These are phyloP conservation scores for Tolypocladium sp. DNA, from an alignment of 2,329 filamentous ascomycete genomes.

Conservation along the genomic window DNA sequence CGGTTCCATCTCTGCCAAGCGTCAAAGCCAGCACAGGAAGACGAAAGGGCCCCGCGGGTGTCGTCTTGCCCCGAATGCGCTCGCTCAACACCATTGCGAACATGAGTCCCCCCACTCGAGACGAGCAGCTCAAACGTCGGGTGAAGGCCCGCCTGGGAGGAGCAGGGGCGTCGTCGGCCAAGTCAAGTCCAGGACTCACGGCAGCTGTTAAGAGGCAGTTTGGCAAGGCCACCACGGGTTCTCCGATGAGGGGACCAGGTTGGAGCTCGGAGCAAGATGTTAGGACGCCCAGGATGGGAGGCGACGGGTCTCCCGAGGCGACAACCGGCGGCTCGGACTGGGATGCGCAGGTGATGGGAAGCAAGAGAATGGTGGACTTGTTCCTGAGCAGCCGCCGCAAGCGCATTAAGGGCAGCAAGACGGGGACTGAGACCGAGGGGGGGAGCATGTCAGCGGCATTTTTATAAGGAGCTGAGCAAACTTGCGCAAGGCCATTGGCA, in stretches of 20 bases:
- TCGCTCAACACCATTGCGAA: constrained; percentile 15
- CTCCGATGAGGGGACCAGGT: not conserved
- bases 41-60: not conserved
- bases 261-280: not conserved
- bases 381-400: constrained; percentile 41
- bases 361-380: constrained; percentile 43
- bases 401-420: constrained; percentile 25
- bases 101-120: constrained; percentile 5
- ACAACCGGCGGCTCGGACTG: constrained; percentile 4
- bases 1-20: constrained; percentile 15
- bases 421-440: constrained; percentile 11
- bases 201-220: constrained; percentile 7
- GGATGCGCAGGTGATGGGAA: constrained; percentile 29
- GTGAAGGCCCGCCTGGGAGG: constrained; percentile 9
- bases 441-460: constrained; percentile 21
- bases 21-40: not conserved
- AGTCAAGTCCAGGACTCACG: constrained; percentile 18
- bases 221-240: not conserved
- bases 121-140: constrained; percentile 12
- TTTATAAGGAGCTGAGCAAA: constrained; percentile 10
- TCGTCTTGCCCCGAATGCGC: constrained; percentile 10
- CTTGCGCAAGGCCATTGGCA: not conserved
- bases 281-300: not conserved
- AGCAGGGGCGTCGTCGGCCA: constrained; percentile 13
- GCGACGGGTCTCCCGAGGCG: not conserved